Percentiles rank a stretch among this genome's conserved stretches.
Evolutionary conservation across 2,329 filamentous ascomycete species (phyloP).

Genomic region (Fusarium staphyleae): DNA sequence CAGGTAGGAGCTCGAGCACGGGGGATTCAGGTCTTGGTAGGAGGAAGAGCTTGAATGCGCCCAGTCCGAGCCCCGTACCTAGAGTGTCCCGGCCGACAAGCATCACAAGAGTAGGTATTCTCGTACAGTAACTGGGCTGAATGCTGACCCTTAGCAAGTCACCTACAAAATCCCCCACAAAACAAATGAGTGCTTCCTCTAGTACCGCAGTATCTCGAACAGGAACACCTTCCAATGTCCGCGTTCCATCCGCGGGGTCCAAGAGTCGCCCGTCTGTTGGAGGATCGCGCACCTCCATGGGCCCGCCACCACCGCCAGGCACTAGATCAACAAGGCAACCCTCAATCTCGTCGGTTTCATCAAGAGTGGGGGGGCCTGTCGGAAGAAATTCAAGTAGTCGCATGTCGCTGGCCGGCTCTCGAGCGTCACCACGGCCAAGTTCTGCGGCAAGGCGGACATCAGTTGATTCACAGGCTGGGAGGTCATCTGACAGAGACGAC

Average conservation of each 20-base stretch:
- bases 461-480: constrained; percentile 54
- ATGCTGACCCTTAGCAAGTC: constrained; percentile 58
- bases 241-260: constrained; percentile 51
- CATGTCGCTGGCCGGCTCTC: constrained; percentile 49
- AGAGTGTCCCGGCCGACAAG: constrained; percentile 63
- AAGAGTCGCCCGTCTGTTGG: constrained; percentile 64
- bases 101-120: constrained; percentile 59
- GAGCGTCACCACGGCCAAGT: constrained; percentile 48
- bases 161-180: constrained; percentile 80
- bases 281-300: constrained; percentile 70
- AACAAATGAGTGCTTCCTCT: constrained; percentile 67
- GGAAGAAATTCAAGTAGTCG: constrained; percentile 52
- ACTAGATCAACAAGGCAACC: constrained; percentile 53
- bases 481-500: constrained; percentile 48
- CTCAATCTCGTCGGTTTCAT: constrained; percentile 52
- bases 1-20: constrained; percentile 50
- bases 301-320: constrained; percentile 63
- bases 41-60: constrained; percentile 73
- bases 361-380: constrained; percentile 44
- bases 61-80: constrained; percentile 74
- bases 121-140: constrained; percentile 2
- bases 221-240: constrained; percentile 66
- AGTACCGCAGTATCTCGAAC: constrained; percentile 68
- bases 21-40: constrained; percentile 63
- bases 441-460: constrained; percentile 54